A percentile compares a stretch with the other conserved stretches of the same genome.
phyloP scores from a whole-genome alignment of 345 rosid species.

The Populus simonii region DNA sequence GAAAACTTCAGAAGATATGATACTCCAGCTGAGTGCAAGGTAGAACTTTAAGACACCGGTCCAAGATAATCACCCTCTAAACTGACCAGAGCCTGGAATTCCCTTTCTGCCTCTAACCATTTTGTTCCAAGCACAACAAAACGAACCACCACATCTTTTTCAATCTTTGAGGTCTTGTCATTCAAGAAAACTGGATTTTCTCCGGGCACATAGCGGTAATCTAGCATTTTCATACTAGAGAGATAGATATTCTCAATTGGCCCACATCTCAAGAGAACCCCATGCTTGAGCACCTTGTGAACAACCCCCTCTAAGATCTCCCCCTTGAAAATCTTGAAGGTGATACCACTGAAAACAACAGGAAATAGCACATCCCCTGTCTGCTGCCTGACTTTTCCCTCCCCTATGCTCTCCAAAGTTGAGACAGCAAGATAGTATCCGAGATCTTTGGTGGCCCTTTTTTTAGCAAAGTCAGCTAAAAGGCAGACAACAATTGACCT shows the following conservation, averaged over 20 bases:
- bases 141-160: conserved; percentile 49
- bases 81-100: conserved; percentile 77
- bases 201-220: conserved; percentile 54
- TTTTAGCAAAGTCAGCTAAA: conserved; percentile 56
- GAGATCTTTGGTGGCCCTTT: conserved; percentile 65
- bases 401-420: conserved; percentile 55
- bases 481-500: conserved; percentile 55
- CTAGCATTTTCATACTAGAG: conserved; percentile 61
- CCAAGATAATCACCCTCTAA: conserved; percentile 80
- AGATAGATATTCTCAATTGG: conserved; percentile 58
- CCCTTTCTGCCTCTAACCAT: conserved; percentile 83
- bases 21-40: background rate
- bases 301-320: conserved; percentile 70
- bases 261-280: conserved; percentile 76
- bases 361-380: conserved; percentile 80
- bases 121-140: conserved; percentile 65
- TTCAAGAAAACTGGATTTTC: conserved; percentile 69
- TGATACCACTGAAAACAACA: conserved; percentile 59
- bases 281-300: conserved; percentile 77
- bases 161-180: conserved; percentile 57
- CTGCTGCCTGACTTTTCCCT: conserved; percentile 67
- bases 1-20: background rate
- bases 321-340: conserved; percentile 79
- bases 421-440: conserved; percentile 69
- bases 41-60: conserved; percentile 34